Base-by-base conservation (phyloP, 805 yeast species). In the Candida sanyiensis region DNA sequence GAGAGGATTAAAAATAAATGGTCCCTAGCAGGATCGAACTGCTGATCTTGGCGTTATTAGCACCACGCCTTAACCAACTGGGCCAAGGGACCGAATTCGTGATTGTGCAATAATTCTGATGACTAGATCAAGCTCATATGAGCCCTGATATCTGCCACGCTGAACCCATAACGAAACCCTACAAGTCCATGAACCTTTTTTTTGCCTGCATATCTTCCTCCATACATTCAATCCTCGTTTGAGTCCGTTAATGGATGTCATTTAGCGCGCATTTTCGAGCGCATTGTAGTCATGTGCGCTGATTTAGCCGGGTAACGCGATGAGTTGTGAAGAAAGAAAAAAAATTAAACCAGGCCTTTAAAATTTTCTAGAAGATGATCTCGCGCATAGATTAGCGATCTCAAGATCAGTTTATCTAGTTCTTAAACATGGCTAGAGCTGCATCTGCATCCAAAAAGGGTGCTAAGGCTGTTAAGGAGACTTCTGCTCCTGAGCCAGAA, bases 11-110 rank as follows among this genome's bases (percentile, higher is more conserved):
- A 35, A 44, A 41, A 36, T 17, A 38, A 62, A 56, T 77, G 84
- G 76, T 77, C 83, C 82, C 83, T 77, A 75, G 82, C 84, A 75
- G 84, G 84, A 76, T 78, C 83, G 84, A 78, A 78, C 85, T 75
- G 85, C 83, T 75, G 85, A 78, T 77, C 85, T 58, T 58, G 60
- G 59, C 60, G 60, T 57, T 68, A 69, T 69, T 69, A 69, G 74
- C 72, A 68, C 73, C 69, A 69, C 73, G 73, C 74, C 75, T 68
- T 69, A 69, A 69, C 75, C 75, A 69, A 66, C 75, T 69, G 69
- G 75, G 75, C 75, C 75, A 69, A 68, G 73, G 71, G 73, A 69
- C 64, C 71, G 17, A 20, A 11, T 21, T 31, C 24, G 17, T 18
- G 7, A 31, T 7, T 7, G 13, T 5, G 13, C 13, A 7, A 18